Evolutionary conservation across 805 yeast genomes (phyloP), one percentile per base, ranked within the genome.

Genomic region (Lachancea dasiensis): DNA sequence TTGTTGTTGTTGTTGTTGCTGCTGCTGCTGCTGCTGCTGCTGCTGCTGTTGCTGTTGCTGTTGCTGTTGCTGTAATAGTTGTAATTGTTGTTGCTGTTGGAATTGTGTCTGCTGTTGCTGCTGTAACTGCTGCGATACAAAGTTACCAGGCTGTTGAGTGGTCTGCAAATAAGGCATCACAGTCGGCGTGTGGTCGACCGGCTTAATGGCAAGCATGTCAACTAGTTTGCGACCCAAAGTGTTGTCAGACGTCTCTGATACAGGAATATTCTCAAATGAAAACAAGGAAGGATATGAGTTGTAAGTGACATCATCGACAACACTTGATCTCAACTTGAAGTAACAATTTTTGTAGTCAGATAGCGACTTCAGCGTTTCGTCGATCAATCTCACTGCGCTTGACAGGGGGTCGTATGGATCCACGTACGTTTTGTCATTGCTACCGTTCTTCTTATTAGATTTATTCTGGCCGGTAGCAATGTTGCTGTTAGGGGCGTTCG

Each of bases 361-460:
- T 52, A 77, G 61, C 19, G 61, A 54, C 18, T 65, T 63, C 20
- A 73, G 54, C 17, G 73, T 65, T 26, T 70, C 69, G 33, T 73
- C 77, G 43, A 75, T 60, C 43, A 74, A 72, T 36, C 63, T 59
- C 4, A 64, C 58, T 4, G 78, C 73, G 24, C 68, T 57, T 23
- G 62, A 60, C 38, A 70, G 67, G 24, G 73, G 65, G 44, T 73
- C 79, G 34, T 57, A 59, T 19, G 60, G 61, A 55, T 73, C 78
- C 8, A 69, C 64, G 42, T 65, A 56, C 31, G 59, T 57, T 6
- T 58, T 50, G 34, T 58, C 65, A 29, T 53, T 60, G 38, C 52
- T 44, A 23, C 63, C 54, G 34, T 63, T 61, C 10, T 27, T 34
- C 31, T 25, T 30, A 18, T 17, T 20, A 13, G 10, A 13, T 34